Percentiles rank a stretch among this genome's conserved stretches.
Conservation (phyloP, 2,329 filamentous ascomycete genomes). For the Cercospora zeae-maydis region DNA sequence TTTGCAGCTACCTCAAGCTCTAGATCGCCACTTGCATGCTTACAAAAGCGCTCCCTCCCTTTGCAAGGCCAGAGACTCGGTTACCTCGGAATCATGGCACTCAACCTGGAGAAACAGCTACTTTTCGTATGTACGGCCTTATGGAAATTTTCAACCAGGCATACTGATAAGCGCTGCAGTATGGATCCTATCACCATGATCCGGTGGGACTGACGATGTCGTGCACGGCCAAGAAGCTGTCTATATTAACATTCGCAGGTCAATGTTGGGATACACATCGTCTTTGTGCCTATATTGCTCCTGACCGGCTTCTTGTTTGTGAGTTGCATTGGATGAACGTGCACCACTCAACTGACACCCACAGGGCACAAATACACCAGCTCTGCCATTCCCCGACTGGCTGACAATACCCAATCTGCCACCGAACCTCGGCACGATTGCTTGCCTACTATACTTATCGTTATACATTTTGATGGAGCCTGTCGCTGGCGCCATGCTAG, state of each 20-base stretch:
- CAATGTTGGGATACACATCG: constrained; percentile 75
- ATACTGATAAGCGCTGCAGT: constrained; percentile 50
- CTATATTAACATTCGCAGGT: constrained; percentile 47
- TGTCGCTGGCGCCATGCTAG: constrained; percentile 76
- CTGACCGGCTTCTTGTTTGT: constrained; percentile 70
- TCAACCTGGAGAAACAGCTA: constrained; percentile 78
- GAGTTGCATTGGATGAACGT: constrained; percentile 35
- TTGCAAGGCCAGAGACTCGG: background rate
- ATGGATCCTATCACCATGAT: constrained; percentile 80
- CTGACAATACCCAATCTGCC: constrained; percentile 56
- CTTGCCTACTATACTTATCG: constrained; percentile 62
- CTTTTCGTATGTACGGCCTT: constrained; percentile 62
- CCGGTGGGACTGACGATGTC: constrained; percentile 42
- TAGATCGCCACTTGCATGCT: background rate
- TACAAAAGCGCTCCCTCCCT: background rate
- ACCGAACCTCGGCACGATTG: constrained; percentile 57
- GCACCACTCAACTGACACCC: background rate
- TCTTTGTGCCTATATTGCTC: constrained; percentile 73
- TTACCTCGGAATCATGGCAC: constrained; percentile 42
- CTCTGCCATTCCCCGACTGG: constrained; percentile 53
- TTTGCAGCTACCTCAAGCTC: background rate
- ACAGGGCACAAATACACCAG: constrained; percentile 56
- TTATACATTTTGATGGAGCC: constrained; percentile 92
- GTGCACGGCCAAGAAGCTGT: background rate
- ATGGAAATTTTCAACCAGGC: background rate